Evolutionary conservation across 2,329 filamentous ascomycete species (phyloP), one percentile per base, ranked within the genome.

Genomic region (Elsinoe arachidis): DNA sequence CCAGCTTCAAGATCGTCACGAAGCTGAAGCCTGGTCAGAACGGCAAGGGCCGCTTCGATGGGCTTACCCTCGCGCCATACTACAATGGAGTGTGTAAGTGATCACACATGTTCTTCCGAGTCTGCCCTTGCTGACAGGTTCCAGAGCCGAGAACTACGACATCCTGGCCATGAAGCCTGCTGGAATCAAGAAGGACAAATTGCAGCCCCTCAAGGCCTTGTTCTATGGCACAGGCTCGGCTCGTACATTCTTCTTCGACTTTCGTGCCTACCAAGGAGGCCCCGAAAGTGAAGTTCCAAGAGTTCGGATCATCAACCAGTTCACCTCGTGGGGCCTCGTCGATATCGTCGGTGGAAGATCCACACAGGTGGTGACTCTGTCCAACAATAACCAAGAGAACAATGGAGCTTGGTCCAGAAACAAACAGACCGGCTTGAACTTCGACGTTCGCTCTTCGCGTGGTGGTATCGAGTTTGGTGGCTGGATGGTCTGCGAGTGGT

Each of bases 401-500:
- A 30, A 30, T 30, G 37, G 37, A n/a, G 37, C 17, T 19, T 39
- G 37, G 37, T 39, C 37, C 9, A 39, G 37, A 11, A 39, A n/a
- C 14, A 6, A 39, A 11, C 26, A 30, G 26, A 19, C 14, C 37
- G 37, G 37, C 4, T 19, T 39, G 37, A n/a, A 39, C 14, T 39
- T 39, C 37, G n/a, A 39, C 5, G 17, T 19, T 10, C 4, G 37
- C 17, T n/a, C 37, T 39, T 39, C 37, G 5, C 37, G 37, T n/a
- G 37, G 37, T 39, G 37, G 37, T 6, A 19, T 39, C 3, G 14
- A 39, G 37, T 33, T 58, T 39, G 34, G 30, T 19, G 19, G 38
- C 5, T 53, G 19, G 33, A 69, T 65, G 3, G 65, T 68, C 51
- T 67, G 64, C 14, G 66, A 17, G 34, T 58, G 39, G 14, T 15